Evolutionary conservation across 2,329 filamentous ascomycete species (phyloP), one percentile per base, ranked within the genome.

Genomic region (Aspergillus tubingensis): DNA sequence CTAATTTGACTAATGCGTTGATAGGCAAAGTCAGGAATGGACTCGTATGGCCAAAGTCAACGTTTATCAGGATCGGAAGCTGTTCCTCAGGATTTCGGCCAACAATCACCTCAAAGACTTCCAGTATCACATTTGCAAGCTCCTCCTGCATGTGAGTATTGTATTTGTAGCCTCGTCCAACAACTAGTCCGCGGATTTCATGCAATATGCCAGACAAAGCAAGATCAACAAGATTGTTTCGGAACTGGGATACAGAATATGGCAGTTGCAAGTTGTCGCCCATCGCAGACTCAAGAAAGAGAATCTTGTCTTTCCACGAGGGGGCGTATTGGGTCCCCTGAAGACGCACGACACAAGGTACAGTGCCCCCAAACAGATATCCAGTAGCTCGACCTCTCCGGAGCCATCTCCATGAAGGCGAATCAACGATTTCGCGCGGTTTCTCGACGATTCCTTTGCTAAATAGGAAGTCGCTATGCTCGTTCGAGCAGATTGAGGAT

Each of bases 11-110:
- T 61, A 79, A 43, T 6, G 43, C 27, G 15, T 43, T 43, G 48
- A 56, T 1, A 10, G 72, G 79, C 25, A 81, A 59, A 0, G 80
- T 81, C 5, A 81, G 68, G 65, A 80, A 72, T 0, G 80, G 79
- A 8, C 68, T 69, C 0, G 79, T 80, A 62, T 81, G 79, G 0
- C 80, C 79, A 48, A 81, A 67, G 47, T 81, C 80, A 0, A 81
- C 75, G 23, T 74, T 73, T 8, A 77, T 76, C 54, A 81, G 32
- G 8, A 81, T 78, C 0, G 79, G 79, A 57, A 5, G 66, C 67
- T 54, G n/a, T 32, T 32, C 41, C 13, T 56, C 8, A 10, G 10
- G 15, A n/a, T 2, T 17, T 3, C 54, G 25, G 8, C 47, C 44
- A 4, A 57, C 54, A 27, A 57, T 39, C 15, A n/a, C 13, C 2